A percentile compares a stretch with the other conserved stretches of the same genome.
Conservation (phyloP, 225 moss, liverwort and hornwort genomes). For the Polytrichum commune region DNA sequence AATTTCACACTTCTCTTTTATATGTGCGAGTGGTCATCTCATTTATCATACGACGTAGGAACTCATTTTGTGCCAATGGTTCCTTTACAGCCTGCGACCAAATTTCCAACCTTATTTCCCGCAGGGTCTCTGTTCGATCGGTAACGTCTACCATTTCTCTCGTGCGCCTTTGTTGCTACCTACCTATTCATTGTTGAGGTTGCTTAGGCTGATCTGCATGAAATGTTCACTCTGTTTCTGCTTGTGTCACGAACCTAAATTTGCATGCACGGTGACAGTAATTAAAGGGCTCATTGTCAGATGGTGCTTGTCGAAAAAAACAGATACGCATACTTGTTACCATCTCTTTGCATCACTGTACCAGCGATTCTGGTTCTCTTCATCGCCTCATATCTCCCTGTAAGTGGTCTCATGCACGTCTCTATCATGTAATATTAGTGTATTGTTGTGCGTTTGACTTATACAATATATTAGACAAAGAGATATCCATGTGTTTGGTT, state of each 20-base stretch:
- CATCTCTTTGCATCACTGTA: slow-evolving; percentile 36
- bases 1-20: no score
- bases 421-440: not conserved
- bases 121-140: slow-evolving; percentile 10
- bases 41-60: not conserved
- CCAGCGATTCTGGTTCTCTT: slow-evolving; percentile 37
- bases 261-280: no score
- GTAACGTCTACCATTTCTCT: not conserved
- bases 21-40: no score
- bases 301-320: no score
- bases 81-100: slow-evolving; percentile 8
- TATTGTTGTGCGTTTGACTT: not conserved
- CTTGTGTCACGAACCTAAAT: no score
- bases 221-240: no score
- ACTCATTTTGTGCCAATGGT: not conserved
- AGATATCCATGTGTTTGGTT: not conserved
- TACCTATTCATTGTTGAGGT: no score
- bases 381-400: slow-evolving; percentile 38
- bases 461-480: not conserved
- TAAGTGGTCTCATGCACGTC: slow-evolving; percentile 17
- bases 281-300: no score
- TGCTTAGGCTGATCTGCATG: no score
- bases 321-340: slow-evolving; percentile 52
- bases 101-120: slow-evolving; percentile 4
- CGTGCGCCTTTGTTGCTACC: no score